These are phyloP conservation scores for Colletotrichum sp. DNA, from an alignment of 2,329 filamentous ascomycete species.

Conservation along the genomic window DNA sequence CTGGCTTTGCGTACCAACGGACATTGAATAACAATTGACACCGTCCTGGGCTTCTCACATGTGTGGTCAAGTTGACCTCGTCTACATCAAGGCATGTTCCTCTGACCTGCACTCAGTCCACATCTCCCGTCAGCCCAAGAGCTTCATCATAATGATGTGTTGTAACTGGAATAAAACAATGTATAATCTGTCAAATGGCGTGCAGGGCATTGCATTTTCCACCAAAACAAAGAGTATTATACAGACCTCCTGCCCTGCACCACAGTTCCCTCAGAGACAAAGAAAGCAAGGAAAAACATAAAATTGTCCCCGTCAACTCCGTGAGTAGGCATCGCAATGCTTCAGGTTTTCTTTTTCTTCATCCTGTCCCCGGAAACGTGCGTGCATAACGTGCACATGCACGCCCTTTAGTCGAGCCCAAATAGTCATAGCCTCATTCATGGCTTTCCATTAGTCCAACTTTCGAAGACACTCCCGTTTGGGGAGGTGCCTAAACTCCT, in stretches of 20 bases:
- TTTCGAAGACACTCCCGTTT: conserved; percentile 7
- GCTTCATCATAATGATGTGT: not conserved
- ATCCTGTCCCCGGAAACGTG: not conserved
- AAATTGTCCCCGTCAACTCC: conserved; percentile 19
- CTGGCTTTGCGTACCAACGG: not conserved
- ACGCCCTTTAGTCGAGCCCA: conserved; percentile 1
- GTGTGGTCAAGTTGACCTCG: not conserved
- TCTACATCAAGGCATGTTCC: not conserved
- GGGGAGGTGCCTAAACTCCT: not conserved
- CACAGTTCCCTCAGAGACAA: not conserved
- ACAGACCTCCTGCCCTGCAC: conserved; percentile 12
- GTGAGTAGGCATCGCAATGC: conserved; percentile 18
- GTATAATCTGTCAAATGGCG: conserved; percentile 14
- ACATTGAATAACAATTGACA: not conserved
- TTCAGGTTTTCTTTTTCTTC: conserved; percentile 2
- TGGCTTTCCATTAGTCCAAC: conserved; percentile 21
- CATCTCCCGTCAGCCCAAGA: not conserved
- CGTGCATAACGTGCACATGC: not conserved
- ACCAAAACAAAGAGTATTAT: conserved; percentile 16
- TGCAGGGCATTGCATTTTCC: not conserved
- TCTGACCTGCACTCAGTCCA: not conserved
- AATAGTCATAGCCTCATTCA: conserved; percentile 19
- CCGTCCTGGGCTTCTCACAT: not conserved
- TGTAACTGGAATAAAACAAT: not conserved
- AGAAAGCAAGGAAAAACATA: conserved; percentile 7